Evolutionary conservation across 2,329 filamentous ascomycete genomes (phyloP), one percentile per base, ranked within the genome.

Genomic region (Gnomoniopsis smithogilvyi): DNA sequence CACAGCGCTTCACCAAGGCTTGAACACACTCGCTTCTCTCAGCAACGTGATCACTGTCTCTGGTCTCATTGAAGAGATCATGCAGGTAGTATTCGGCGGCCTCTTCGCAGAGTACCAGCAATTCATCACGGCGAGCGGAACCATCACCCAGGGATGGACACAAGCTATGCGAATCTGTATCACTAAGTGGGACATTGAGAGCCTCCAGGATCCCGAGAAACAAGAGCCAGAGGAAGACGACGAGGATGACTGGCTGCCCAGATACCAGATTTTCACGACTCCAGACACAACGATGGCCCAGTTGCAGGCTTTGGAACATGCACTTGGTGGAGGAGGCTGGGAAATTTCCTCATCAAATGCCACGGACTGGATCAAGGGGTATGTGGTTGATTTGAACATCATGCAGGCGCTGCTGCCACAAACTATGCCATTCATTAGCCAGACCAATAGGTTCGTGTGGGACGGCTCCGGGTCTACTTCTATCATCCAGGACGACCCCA

Each of bases 331-430:
- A 6, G 26, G 14, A 2, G 57, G 57, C 19, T 54, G 51, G 57
- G 57, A 59, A 24, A 30, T 52, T n/a, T 14, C 51, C 6, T 12
- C 47, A 15, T 8, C 24, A 4, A 22, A 46, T 30, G 36, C 47
- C 24, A 47, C 24, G 3, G 6, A 11, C 4, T 47, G 38, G 12
- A 4, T 34, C 4, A 59, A 54, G 45, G 22, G 33, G 14, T 59
- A 59, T 19, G 46, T 59, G 1, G 51, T 54, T 15, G 57, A 59
- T 8, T 51, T 59, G 34, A 59, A 59, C 51, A 21, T 54, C 51
- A 54, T 59, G 51, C 57, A 59, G 24, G 22, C 57, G 2, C 14
- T 46, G 26, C 51, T 59, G 34, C 57, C 57, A 4, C 17, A 17
- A 4, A 54, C 51, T 11, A 54, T 59, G 57, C 24, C 19, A 15